These are phyloP conservation scores for Tieghemostelium lacteum DNA, from an alignment of 78 protist genomes.

Conservation along the genomic window DNA sequence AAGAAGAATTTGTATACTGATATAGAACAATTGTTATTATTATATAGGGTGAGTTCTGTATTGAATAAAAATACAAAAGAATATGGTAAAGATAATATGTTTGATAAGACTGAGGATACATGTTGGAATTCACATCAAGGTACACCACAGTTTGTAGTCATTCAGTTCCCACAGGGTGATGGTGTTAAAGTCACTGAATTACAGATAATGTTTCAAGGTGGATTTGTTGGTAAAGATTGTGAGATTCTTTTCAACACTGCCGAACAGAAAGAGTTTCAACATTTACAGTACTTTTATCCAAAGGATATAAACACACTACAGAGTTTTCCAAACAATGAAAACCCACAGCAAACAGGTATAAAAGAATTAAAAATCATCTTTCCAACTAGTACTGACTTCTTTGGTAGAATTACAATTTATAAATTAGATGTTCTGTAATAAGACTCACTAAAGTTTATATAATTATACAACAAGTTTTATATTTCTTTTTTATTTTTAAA, in stretches of 20 bases:
- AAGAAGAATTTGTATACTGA: no score
- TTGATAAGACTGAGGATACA: constrained; percentile 66
- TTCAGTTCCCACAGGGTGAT: constrained; percentile 26
- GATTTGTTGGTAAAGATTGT: constrained; percentile 78
- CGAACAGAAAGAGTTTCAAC: constrained; percentile 12
- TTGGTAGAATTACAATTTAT: constrained; percentile 81
- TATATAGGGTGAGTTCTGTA: constrained; percentile 72
- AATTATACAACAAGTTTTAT: no score
- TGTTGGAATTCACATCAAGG: constrained; percentile 87
- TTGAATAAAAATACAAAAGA: constrained; percentile 75
- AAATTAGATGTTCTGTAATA: constrained; percentile 67
- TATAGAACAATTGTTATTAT: no score
- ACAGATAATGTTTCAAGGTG: constrained; percentile 77
- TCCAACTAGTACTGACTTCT: constrained; percentile 80
- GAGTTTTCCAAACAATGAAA: constrained; percentile 25
- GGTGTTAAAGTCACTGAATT: constrained; percentile 27
- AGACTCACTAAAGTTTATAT: no score
- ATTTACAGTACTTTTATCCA: constrained; percentile 36
- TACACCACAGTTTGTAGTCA: constrained; percentile 32
- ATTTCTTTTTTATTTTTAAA: no score
- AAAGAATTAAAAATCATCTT: constrained; percentile 69
- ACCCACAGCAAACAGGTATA: neutral
- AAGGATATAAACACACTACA: constrained; percentile 57
- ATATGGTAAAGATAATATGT: constrained; percentile 79
- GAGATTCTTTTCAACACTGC: neutral